Evolutionary conservation across 306 rosid species (phyloP), one percentile per base, ranked within the genome.

Genomic region (Cicer chorassanicum): DNA sequence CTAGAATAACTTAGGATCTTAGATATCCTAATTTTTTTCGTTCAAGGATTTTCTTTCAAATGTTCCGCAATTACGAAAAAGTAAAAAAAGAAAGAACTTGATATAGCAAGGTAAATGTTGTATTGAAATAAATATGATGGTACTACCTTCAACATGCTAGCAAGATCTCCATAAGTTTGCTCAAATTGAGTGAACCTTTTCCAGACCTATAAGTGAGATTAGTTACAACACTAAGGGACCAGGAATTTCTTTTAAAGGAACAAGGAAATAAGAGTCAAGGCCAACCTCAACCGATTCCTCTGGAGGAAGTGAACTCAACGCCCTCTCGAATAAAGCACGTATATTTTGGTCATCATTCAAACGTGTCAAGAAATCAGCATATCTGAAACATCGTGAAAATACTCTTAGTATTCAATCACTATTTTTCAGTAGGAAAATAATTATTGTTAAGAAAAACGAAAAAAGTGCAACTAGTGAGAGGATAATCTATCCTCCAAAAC

Each of bases 291-390:
- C 85, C 6, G 98, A 91, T 61, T 86, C 84, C 61, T 94, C 89
- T 14, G 90, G 86, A 41, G 88, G 93, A 69, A 94, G 90, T 34
- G 96, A 75, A 81, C 98, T 94, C 68, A 94, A 70, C 55, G 98
- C 92, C 72, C 96, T 87, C 87, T 94, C 98, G 78, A 94, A 94
- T 68, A 94, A 87, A 69, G 98, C 98, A n/a, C 97, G 88, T 75
- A 94, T 90, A 75, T 94, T 91, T 84, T 89, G 88, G 84, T 94
- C 97, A 80, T 91, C 98, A 81, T 94, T 94, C 85, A 94, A 82
- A 44, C 95, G 93, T 61, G 90, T 88, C 86, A 94, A 87, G 83
- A 94, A 94, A 87, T 94, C 97, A 50, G 97, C 93, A 85, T 94
- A 94, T 83, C 98, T 94, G 84, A 80, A 74, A 75, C 39, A 82